Evolutionary conservation across 495 filamentous ascomycete genomes (phyloP).

Genomic region (Margaritispora aquatica): DNA sequence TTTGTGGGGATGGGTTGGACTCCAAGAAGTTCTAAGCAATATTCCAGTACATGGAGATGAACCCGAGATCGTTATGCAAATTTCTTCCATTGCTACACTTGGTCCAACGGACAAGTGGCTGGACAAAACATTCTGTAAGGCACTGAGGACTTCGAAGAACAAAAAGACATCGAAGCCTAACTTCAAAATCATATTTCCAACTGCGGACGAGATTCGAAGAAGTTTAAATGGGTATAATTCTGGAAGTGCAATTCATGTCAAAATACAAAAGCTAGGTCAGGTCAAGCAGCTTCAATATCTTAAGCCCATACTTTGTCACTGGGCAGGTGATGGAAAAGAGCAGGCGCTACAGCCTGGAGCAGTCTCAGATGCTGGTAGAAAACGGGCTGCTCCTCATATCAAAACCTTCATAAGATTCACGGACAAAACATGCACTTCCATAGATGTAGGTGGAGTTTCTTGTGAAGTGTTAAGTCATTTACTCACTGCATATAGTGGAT

Average conservation of each 20-base stretch:
- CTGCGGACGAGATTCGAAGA: slow-evolving; percentile 66
- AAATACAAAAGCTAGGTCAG: slow-evolving; percentile 60
- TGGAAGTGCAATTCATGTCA: slow-evolving; percentile 79
- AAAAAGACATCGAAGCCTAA: slow-evolving; percentile 30
- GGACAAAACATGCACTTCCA: slow-evolving; percentile 37
- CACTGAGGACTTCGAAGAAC: slow-evolving; percentile 3
- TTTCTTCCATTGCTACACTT: slow-evolving; percentile 80
- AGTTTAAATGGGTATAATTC: slow-evolving; percentile 74
- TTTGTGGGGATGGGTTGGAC: slow-evolving; percentile 67
- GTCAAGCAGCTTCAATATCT: slow-evolving; percentile 71
- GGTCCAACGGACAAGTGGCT: slow-evolving; percentile 74
- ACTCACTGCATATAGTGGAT: slow-evolving; percentile 49
- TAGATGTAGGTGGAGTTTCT: slow-evolving; percentile 40
- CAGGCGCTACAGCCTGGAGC: slow-evolving; percentile 25
- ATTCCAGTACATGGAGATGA: slow-evolving; percentile 36
- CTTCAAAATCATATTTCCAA: slow-evolving; percentile 72
- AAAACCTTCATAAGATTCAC: slow-evolving; percentile 82
- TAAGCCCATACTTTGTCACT: slow-evolving; percentile 62
- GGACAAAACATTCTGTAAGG: slow-evolving; percentile 51
- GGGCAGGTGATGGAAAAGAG: slow-evolving; percentile 51
- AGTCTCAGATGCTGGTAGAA: slow-evolving; percentile 39
- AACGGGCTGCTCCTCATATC: slow-evolving; percentile 84
- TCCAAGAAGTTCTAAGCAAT: slow-evolving; percentile 52
- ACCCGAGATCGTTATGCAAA: slow-evolving; percentile 63
- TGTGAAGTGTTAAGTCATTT: not conserved